A percentile compares a stretch with the other conserved stretches of the same genome.
Conservation (phyloP, 257 asterid species). For the Solanum medicagineum region DNA sequence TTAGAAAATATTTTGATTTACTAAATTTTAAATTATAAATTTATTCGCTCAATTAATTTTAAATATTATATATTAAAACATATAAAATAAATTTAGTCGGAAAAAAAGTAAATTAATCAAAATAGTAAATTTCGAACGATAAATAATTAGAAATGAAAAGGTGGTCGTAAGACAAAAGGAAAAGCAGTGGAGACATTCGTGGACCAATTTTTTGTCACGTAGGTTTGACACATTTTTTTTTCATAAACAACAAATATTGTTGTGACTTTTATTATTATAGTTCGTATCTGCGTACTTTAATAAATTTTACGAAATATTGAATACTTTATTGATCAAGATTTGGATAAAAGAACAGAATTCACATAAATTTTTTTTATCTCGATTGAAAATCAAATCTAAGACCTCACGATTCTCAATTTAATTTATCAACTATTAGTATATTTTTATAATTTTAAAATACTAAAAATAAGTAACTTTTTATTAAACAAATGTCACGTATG, state of each 20-base stretch:
- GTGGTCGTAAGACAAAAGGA: not conserved
- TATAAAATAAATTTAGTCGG: no score
- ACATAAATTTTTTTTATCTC: not conserved
- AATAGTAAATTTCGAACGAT: not conserved
- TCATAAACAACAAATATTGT: not conserved
- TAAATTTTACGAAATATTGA: not conserved
- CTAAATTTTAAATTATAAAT: not conserved
- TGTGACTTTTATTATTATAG: not conserved
- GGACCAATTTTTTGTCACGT: not conserved
- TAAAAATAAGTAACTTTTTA: not conserved
- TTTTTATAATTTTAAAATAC: not conserved
- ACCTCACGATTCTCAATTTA: not conserved
- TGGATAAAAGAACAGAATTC: no score
- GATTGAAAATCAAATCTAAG: not conserved
- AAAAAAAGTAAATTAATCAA: not conserved
- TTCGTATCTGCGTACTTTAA: rapidly evolving
- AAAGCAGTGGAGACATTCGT: not conserved
- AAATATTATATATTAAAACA: not conserved
- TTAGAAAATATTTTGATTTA: not conserved
- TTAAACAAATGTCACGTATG: not conserved
- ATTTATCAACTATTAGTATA: not conserved
- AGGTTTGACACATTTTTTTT: not conserved
- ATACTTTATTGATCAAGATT: not conserved
- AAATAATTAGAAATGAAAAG: not conserved
- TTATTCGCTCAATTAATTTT: rapidly evolving